Evolutionary conservation across 768 basidiomycete species (phyloP).

Genomic region (Phylloporus arenicola): DNA sequence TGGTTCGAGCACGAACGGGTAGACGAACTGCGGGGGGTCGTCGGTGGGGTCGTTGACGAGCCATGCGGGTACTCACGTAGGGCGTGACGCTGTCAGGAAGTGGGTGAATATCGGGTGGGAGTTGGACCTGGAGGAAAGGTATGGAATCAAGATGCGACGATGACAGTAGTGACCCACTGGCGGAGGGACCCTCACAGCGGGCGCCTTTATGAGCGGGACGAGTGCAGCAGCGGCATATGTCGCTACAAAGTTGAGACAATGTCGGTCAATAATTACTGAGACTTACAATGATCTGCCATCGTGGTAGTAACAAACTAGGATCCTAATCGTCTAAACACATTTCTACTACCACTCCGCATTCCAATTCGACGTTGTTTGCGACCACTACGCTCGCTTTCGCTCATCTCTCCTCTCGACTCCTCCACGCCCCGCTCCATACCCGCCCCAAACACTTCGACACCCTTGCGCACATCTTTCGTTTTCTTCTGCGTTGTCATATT

Average conservation of each 20-base stretch:
- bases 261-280: not conserved
- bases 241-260: slow-evolving; percentile 6
- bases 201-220: slow-evolving; percentile 89
- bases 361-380: slow-evolving; percentile 73
- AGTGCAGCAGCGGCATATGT: slow-evolving; percentile 64
- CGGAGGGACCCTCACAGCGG: slow-evolving; percentile 79
- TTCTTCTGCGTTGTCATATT: slow-evolving; percentile 24
- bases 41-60: slow-evolving; percentile 1
- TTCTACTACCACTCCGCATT: slow-evolving; percentile 86
- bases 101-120: slow-evolving; percentile 91
- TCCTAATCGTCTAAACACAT: slow-evolving; percentile 51
- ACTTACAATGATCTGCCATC: slow-evolving; percentile 24
- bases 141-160: not conserved
- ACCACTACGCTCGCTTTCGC: slow-evolving; percentile 70
- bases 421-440: slow-evolving; percentile 81
- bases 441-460: slow-evolving; percentile 76
- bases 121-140: slow-evolving; percentile 57
- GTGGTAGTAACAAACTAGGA: slow-evolving; percentile 7
- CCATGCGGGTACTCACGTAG: slow-evolving; percentile 53
- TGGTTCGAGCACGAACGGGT: slow-evolving; percentile 89
- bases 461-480: slow-evolving; percentile 43
- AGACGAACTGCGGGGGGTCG: slow-evolving; percentile 70
- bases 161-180: slow-evolving; percentile 44
- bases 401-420: slow-evolving; percentile 42
- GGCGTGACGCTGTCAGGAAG: slow-evolving; percentile 85